A percentile compares a stretch with the other conserved stretches of the same genome.
phyloP scores from a whole-genome alignment of 768 basidiomycete genomes.

The Lyophyllum shimeji region DNA sequence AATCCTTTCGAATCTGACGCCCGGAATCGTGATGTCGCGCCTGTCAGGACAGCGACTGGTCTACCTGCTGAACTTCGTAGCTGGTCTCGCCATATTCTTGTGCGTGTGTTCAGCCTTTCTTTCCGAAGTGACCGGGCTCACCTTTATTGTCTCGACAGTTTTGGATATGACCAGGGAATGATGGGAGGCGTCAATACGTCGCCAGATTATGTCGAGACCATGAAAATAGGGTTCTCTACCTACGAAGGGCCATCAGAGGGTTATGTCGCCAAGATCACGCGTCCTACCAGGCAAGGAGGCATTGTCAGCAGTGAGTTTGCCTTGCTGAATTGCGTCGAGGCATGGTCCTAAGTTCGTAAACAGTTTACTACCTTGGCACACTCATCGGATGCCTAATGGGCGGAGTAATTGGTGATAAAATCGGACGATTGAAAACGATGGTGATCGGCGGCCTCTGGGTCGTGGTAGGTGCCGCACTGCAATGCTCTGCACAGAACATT shows the following conservation, averaged over 20 bases:
- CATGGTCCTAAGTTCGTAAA: not conserved
- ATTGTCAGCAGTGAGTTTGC: constrained; percentile 38
- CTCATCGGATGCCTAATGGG: constrained; percentile 40
- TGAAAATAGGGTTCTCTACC: constrained; percentile 39
- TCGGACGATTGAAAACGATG: constrained; percentile 42
- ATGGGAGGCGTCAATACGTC: constrained; percentile 49
- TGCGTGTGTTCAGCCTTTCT: constrained; percentile 9
- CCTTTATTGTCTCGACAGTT: constrained; percentile 24
- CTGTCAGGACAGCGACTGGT: constrained; percentile 25
- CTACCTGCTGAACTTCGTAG: constrained; percentile 27
- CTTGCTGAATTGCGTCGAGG: not conserved
- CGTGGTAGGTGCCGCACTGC: constrained; percentile 38
- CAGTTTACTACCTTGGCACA: constrained; percentile 43
- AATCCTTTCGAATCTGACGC: not conserved
- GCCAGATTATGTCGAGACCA: constrained; percentile 40
- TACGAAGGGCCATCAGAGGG: constrained; percentile 40
- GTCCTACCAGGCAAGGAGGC: constrained; percentile 42
- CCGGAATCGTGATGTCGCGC: not conserved
- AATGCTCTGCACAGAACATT: constrained; percentile 41
- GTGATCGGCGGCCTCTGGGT: constrained; percentile 39
- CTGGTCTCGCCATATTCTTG: constrained; percentile 32
- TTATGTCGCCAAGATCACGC: constrained; percentile 40
- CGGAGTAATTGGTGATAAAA: constrained; percentile 38
- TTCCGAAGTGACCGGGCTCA: not conserved
- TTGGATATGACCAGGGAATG: constrained; percentile 49